phyloP scores from a whole-genome alignment of 2,329 filamentous ascomycete genomes.

The Cladosporium colombiae region DNA sequence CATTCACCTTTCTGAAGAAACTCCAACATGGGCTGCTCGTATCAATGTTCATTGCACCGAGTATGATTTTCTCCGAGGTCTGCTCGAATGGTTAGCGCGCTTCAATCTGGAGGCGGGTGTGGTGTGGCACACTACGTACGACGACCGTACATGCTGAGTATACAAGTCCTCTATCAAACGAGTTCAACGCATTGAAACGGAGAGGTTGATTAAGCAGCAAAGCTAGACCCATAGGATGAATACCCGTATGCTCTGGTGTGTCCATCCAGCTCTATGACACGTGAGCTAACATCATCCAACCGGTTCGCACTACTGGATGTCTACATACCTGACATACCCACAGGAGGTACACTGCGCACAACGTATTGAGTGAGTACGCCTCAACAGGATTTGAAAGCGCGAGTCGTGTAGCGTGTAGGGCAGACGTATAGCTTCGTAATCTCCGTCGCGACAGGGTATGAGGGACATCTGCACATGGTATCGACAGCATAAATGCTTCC shows the following conservation, averaged over 20 bases:
- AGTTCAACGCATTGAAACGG: neutral
- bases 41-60: neutral
- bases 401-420: neutral
- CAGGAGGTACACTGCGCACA: neutral
- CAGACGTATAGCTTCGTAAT: neutral
- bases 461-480: neutral
- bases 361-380: neutral
- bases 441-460: neutral
- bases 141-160: constrained; percentile 2
- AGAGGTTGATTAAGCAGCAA: neutral
- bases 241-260: neutral
- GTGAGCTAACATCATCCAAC: neutral
- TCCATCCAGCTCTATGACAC: neutral
- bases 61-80: neutral
- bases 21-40: neutral
- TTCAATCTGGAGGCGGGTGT: neutral
- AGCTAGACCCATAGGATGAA: neutral
- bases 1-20: neutral
- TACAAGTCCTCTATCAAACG: neutral
- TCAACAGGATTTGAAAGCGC: neutral
- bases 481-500: neutral
- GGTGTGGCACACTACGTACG: neutral
- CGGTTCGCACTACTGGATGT: neutral
- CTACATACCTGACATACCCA: neutral
- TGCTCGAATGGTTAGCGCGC: neutral